These are phyloP conservation scores for Pouteria campechiana DNA, from an alignment of 179 eudicot species.

Conservation along the genomic window DNA sequence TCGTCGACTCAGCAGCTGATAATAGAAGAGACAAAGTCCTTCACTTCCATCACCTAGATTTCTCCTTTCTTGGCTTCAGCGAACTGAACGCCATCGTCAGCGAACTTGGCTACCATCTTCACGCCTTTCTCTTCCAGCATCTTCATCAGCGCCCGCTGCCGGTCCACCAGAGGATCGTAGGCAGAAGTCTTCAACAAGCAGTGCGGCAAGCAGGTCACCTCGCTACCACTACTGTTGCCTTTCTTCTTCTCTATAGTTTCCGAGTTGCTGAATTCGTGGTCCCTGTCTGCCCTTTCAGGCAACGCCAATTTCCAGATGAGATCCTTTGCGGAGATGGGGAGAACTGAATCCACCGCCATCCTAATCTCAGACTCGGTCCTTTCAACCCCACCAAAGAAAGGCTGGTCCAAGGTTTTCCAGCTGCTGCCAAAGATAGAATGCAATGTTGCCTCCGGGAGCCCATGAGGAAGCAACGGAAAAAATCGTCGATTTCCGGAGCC, in stretches of 20 bases:
- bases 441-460: too few species aligned
- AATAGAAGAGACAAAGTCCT: too few species aligned
- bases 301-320: slow-evolving; percentile 34
- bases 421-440: too few species aligned
- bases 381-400: slow-evolving; percentile 32
- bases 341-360: slow-evolving; percentile 6
- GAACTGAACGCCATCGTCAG: slow-evolving; percentile 27
- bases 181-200: slow-evolving; percentile 23
- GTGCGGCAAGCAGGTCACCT: slow-evolving; percentile 27
- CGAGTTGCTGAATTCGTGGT: slow-evolving; percentile 40
- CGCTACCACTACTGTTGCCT: slow-evolving; percentile 7
- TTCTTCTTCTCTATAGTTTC: slow-evolving; percentile 1
- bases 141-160: slow-evolving; percentile 23
- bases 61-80: too few species aligned
- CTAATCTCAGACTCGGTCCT: slow-evolving; percentile 33
- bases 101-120: slow-evolving; percentile 6
- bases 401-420: slow-evolving; percentile 20
- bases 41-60: too few species aligned
- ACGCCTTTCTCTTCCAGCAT: slow-evolving; percentile 31
- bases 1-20: too few species aligned
- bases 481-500: too few species aligned
- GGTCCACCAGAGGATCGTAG: slow-evolving; percentile 41
- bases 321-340: slow-evolving; percentile 18
- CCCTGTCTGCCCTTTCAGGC: slow-evolving; percentile 30
- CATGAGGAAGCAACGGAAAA: too few species aligned